Percentiles rank a stretch among this genome's conserved stretches.
These are phyloP conservation scores for Pachyrhizus erosus DNA, from an alignment of 306 rosid genomes.

Conservation along the genomic window DNA sequence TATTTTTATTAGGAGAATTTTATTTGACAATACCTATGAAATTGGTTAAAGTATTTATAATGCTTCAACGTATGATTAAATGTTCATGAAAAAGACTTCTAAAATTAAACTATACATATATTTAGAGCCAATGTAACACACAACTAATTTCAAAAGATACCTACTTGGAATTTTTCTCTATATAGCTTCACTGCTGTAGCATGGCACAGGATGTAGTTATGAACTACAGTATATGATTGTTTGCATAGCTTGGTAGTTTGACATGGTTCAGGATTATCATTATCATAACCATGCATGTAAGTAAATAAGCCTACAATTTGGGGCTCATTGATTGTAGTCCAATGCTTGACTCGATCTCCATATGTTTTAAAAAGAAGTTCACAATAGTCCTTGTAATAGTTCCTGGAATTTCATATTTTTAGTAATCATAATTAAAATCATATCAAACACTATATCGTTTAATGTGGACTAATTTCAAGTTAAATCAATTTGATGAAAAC, in stretches of 20 bases:
- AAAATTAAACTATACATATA: not conserved
- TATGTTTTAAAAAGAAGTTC: slow-evolving; percentile 47
- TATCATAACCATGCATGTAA: slow-evolving; percentile 43
- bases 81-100: not conserved
- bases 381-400: slow-evolving; percentile 46
- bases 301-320: slow-evolving; percentile 13
- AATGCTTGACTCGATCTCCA: slow-evolving; percentile 57
- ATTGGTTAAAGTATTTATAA: not conserved
- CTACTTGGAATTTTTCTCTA: slow-evolving; percentile 44
- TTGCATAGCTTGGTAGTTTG: slow-evolving; percentile 16
- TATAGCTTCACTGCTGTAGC: slow-evolving; percentile 44
- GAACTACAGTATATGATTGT: slow-evolving; percentile 49
- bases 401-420: slow-evolving; percentile 39
- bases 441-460: not conserved
- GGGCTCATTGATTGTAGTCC: slow-evolving; percentile 57
- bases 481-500: not conserved
- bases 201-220: slow-evolving; percentile 52
- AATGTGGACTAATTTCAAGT: not conserved
- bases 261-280: slow-evolving; percentile 34
- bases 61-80: not conserved
- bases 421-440: not conserved
- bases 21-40: not conserved
- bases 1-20: not conserved
- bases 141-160: not conserved
- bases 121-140: not conserved